These are phyloP conservation scores for Inga laurina DNA, from an alignment of 306 rosid genomes.

Conservation along the genomic window DNA sequence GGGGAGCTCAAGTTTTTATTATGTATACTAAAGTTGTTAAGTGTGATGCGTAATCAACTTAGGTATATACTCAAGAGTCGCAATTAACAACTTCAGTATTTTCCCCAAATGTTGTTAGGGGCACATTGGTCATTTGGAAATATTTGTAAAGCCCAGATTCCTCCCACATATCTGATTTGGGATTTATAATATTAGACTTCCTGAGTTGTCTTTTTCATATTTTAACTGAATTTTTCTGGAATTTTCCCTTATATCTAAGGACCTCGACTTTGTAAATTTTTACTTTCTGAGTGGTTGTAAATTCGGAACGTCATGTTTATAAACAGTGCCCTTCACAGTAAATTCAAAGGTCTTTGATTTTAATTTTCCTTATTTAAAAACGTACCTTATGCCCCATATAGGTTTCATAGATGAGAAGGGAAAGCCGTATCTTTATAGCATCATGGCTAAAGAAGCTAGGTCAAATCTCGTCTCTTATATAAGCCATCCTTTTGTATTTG, in stretches of 20 bases:
- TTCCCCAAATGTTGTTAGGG: too few species aligned
- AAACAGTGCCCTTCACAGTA: background rate
- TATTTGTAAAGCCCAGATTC: too few species aligned
- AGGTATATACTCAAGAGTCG: too few species aligned
- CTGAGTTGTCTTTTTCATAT: too few species aligned
- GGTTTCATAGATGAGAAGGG: background rate
- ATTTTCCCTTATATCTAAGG: background rate
- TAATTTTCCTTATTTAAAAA: background rate
- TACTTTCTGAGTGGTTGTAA: too few species aligned
- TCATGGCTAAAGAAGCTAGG: background rate
- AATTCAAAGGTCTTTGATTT: background rate
- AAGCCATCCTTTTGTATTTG: slow-evolving; percentile 11
- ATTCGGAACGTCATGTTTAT: background rate
- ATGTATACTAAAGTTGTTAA: too few species aligned
- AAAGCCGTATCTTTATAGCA: background rate
- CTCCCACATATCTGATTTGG: too few species aligned
- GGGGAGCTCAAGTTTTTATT: too few species aligned
- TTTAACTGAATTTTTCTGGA: too few species aligned
- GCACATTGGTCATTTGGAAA: too few species aligned
- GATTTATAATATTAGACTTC: too few species aligned
- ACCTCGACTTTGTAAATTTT: background rate
- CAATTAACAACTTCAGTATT: accelerated
- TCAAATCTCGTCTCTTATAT: slow-evolving; percentile 9
- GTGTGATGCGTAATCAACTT: too few species aligned
- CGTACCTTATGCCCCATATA: background rate